Evolutionary conservation across 139 green algal genomes (phyloP).

Genomic region (Micractinium sp.): DNA sequence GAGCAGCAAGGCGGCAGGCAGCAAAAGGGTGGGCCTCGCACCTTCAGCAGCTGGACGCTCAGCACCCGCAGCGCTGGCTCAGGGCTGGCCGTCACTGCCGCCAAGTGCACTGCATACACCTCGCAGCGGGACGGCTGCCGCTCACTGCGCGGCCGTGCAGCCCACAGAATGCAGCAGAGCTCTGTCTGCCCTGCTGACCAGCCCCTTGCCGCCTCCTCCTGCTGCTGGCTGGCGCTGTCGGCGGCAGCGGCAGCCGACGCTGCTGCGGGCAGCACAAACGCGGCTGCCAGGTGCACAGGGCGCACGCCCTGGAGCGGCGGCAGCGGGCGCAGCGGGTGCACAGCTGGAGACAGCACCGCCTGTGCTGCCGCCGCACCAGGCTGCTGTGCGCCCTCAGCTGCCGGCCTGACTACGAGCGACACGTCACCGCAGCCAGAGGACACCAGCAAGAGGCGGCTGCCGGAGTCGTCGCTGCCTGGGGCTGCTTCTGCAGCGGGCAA

Average conservation of each 20-base stretch:
- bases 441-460: conserved; percentile 35
- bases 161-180: conserved; percentile 47
- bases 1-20: not conserved
- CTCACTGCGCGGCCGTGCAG: conserved; percentile 22
- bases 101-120: conserved; percentile 40
- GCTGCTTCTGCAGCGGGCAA: not conserved
- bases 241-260: not conserved
- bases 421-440: conserved; percentile 45
- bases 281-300: conserved; percentile 50
- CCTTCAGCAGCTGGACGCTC: conserved; percentile 50
- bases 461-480: not conserved
- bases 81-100: not conserved
- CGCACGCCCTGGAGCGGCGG: conserved; percentile 51
- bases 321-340: conserved; percentile 45
- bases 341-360: not conserved
- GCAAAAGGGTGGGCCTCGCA: not conserved
- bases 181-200: not conserved
- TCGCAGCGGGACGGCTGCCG: conserved; percentile 40
- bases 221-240: not conserved
- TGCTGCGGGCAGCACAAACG: conserved; percentile 13
- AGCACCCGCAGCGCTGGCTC: conserved; percentile 8
- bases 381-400: not conserved
- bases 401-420: not conserved
- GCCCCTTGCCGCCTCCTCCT: not conserved
- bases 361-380: not conserved